These are phyloP conservation scores for Aspergillus sojae DNA, from an alignment of 2,329 filamentous ascomycete species.

Conservation along the genomic window DNA sequence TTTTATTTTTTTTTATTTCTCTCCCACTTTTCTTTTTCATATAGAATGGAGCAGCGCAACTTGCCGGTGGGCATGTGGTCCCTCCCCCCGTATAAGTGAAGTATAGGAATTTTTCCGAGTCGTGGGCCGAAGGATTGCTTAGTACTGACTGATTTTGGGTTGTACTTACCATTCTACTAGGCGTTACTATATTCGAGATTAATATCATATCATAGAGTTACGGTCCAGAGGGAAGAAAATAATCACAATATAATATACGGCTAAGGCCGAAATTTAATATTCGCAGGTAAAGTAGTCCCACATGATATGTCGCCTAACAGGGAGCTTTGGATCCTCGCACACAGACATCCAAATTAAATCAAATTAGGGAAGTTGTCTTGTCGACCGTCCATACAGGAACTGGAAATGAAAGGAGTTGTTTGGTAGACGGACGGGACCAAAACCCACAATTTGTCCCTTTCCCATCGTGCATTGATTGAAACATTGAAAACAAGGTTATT, in stretches of 20 bases:
- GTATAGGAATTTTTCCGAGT: slow-evolving; percentile 8
- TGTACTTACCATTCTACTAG: neutral
- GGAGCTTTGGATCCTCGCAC: neutral
- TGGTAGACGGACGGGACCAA: slow-evolving; percentile 1
- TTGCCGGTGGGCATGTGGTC: neutral
- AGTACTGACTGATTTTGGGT: neutral
- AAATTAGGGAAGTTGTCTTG: neutral
- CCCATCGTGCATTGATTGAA: slow-evolving; percentile 7
- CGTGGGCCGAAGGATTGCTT: slow-evolving; percentile 9
- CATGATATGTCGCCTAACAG: neutral
- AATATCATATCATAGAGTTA: neutral
- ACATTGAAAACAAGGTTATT: slow-evolving; percentile 23
- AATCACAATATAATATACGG: neutral
- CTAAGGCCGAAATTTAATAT: slow-evolving; percentile 3
- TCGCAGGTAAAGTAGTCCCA: neutral
- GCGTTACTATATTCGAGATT: neutral
- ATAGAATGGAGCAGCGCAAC: neutral
- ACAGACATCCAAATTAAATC: slow-evolving; percentile 2
- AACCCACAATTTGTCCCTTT: slow-evolving; percentile 5
- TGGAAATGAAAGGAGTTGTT: slow-evolving; percentile 14
- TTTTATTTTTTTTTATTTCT: neutral
- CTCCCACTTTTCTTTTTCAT: neutral
- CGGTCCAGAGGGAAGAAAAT: neutral
- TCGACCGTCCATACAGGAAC: neutral
- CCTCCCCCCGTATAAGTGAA: neutral